Conservation (phyloP, 768 basidiomycete genomes). For the Tylopilus rubrobrunneus region DNA sequence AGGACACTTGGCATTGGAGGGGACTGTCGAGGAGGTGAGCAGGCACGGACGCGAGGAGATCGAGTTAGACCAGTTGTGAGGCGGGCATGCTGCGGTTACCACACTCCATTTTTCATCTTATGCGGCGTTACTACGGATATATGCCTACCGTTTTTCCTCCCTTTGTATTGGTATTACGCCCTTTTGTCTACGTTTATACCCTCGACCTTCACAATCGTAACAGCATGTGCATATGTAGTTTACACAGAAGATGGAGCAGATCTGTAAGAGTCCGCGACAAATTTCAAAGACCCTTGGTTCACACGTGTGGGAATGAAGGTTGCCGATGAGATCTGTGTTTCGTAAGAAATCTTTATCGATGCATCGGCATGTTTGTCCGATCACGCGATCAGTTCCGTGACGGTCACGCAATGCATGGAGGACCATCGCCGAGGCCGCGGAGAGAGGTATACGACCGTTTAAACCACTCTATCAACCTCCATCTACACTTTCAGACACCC, state of each 20-base stretch:
- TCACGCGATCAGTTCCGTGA: neutral
- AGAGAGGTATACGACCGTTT: no score
- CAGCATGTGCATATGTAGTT: neutral
- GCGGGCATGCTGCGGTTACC: neutral
- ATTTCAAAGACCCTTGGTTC: no score
- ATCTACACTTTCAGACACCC: no score
- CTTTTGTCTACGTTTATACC: neutral
- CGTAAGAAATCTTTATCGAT: no score
- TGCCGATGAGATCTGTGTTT: no score
- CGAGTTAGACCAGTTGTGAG: slow-evolving; percentile 2
- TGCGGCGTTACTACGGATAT: neutral
- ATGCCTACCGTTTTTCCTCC: neutral
- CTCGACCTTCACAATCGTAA: neutral
- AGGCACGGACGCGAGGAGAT: slow-evolving; percentile 43
- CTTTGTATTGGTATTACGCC: neutral
- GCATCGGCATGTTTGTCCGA: no score
- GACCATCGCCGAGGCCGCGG: no score
- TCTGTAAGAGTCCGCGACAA: no score
- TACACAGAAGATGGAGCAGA: no score
- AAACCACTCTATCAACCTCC: no score
- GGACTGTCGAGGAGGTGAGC: slow-evolving; percentile 57
- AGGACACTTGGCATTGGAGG: neutral
- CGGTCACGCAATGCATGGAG: no score
- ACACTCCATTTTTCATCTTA: neutral
- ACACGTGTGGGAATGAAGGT: no score